Conservation (phyloP, 345 rosid species). For the Hibiscus trionum region DNA sequence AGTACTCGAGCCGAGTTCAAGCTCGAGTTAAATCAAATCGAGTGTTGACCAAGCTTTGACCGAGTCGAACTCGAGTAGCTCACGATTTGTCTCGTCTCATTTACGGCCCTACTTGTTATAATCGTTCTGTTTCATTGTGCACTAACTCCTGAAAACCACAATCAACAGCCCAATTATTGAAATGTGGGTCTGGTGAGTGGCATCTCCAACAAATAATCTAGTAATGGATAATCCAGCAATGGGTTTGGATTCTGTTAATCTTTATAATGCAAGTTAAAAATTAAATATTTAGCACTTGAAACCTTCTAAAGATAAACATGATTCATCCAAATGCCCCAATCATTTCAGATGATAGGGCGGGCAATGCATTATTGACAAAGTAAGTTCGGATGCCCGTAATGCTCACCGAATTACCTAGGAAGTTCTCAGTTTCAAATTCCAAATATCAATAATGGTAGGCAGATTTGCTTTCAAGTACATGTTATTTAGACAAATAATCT, state of each 20-base stretch:
- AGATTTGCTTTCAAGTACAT: neutral
- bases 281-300: neutral
- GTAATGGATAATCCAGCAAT: neutral
- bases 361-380: too few relatives aligned
- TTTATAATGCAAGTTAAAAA: neutral
- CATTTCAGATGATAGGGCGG: too few relatives aligned
- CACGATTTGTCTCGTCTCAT: too few relatives aligned
- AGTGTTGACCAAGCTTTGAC: too few relatives aligned
- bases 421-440: neutral
- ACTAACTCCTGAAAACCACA: neutral
- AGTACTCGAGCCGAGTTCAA: too few relatives aligned
- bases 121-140: neutral
- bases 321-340: neutral
- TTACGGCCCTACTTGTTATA: neutral
- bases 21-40: too few relatives aligned
- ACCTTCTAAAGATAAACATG: neutral
- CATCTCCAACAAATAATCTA: neutral
- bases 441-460: neutral
- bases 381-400: too few relatives aligned
- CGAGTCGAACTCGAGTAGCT: too few relatives aligned
- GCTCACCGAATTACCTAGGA: too few relatives aligned
- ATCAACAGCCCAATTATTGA: neutral
- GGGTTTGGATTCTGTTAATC: neutral
- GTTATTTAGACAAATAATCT: slow-evolving; percentile 8
- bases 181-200: neutral